These are phyloP conservation scores for Priceomyces melissophilus DNA, from an alignment of 805 yeast species.

Conservation along the genomic window DNA sequence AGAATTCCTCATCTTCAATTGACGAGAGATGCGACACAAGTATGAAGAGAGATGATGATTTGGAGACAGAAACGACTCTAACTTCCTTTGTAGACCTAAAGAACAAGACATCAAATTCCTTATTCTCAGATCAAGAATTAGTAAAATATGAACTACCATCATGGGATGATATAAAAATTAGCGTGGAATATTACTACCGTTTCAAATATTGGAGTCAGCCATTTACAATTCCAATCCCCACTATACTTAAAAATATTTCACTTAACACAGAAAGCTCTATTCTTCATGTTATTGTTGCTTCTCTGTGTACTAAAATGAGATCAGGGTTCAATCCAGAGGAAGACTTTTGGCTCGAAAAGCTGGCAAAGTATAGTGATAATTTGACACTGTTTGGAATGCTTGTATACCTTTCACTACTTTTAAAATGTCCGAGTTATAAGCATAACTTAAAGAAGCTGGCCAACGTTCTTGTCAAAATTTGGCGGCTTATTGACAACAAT, in stretches of 20 bases:
- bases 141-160: slow-evolving; percentile 21
- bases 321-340: slow-evolving; percentile 11
- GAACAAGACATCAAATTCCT: slow-evolving; percentile 1
- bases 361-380: slow-evolving; percentile 20
- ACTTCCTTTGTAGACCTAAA: neutral
- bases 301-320: slow-evolving; percentile 13
- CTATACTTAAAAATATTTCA: slow-evolving; percentile 17
- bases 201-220: slow-evolving; percentile 19
- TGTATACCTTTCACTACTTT: slow-evolving; percentile 16
- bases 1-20: no score
- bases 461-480: slow-evolving; percentile 15
- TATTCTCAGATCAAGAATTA: slow-evolving; percentile 13
- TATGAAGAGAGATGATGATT: neutral
- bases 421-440: slow-evolving; percentile 11
- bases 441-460: slow-evolving; percentile 9
- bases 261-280: slow-evolving; percentile 20
- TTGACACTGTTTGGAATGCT: slow-evolving; percentile 26
- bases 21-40: neutral
- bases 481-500: slow-evolving; percentile 16
- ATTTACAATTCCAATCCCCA: slow-evolving; percentile 16
- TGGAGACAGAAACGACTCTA: neutral
- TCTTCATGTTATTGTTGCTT: slow-evolving; percentile 24
- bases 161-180: slow-evolving; percentile 14
- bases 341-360: slow-evolving; percentile 18
- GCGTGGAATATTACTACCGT: slow-evolving; percentile 21